A percentile compares a stretch with the other conserved stretches of the same genome.
These are phyloP conservation scores for Hymenoscyphus linearis DNA, from an alignment of 2,329 filamentous ascomycete genomes.

Conservation along the genomic window DNA sequence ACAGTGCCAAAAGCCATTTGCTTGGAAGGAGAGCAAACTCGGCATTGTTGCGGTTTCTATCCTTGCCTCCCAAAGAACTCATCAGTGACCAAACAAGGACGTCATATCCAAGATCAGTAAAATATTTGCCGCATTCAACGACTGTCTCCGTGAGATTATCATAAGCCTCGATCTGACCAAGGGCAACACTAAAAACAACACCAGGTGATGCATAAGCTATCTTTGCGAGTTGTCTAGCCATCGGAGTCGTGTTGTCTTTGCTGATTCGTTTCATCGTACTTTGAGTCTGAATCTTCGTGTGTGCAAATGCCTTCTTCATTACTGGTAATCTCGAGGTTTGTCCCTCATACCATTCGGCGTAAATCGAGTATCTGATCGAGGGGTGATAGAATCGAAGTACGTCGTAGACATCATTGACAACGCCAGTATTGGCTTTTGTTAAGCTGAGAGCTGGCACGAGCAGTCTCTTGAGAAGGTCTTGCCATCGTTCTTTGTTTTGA, in stretches of 20 bases:
- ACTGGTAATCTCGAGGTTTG: slow-evolving; percentile 70
- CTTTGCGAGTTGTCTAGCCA: slow-evolving; percentile 85
- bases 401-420: slow-evolving; percentile 81
- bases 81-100: slow-evolving; percentile 89
- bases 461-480: slow-evolving; percentile 74
- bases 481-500: slow-evolving; percentile 72
- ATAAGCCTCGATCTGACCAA: slow-evolving; percentile 89
- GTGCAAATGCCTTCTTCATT: slow-evolving; percentile 72
- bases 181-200: slow-evolving; percentile 81
- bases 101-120: slow-evolving; percentile 88
- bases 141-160: slow-evolving; percentile 92
- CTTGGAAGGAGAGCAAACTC: slow-evolving; percentile 70
- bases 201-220: slow-evolving; percentile 88
- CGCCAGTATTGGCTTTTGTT: slow-evolving; percentile 75
- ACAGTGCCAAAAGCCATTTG: slow-evolving; percentile 84
- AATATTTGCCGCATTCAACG: slow-evolving; percentile 90
- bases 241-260: slow-evolving; percentile 76
- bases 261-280: slow-evolving; percentile 86
- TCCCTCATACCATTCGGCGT: slow-evolving; percentile 87
- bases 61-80: slow-evolving; percentile 61
- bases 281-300: slow-evolving; percentile 72
- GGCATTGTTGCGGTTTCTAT: slow-evolving; percentile 57
- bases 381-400: slow-evolving; percentile 75
- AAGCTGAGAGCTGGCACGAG: slow-evolving; percentile 86
- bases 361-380: slow-evolving; percentile 76